Conservation (phyloP, 805 yeast genomes). For the Hanseniaspora nectarophila region DNA sequence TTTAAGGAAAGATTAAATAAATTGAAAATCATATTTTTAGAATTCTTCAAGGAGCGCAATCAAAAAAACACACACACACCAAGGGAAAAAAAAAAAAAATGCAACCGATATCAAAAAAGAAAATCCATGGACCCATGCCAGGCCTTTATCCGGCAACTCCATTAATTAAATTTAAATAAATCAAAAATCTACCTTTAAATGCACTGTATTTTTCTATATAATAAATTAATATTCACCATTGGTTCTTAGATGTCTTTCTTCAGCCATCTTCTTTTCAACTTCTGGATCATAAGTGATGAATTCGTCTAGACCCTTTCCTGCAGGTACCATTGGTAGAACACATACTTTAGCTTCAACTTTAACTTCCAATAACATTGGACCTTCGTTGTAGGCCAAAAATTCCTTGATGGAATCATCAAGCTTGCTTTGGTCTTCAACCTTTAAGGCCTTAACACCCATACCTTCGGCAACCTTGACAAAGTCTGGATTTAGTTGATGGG, state of each 20-base stretch:
- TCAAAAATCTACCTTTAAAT: not conserved
- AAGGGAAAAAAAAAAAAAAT: too few relatives aligned
- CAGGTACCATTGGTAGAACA: constrained; percentile 96
- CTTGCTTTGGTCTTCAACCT: constrained; percentile 58
- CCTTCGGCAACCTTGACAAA: constrained; percentile 87
- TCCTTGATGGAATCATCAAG: constrained; percentile 46
- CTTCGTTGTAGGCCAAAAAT: constrained; percentile 57
- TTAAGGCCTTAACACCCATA: constrained; percentile 80
- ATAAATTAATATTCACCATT: constrained; percentile 46
- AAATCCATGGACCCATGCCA: too few relatives aligned
- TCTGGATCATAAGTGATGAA: constrained; percentile 77
- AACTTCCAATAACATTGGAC: constrained; percentile 87
- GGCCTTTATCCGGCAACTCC: too few relatives aligned
- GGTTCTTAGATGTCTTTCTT: constrained; percentile 60
- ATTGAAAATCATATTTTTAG: too few relatives aligned
- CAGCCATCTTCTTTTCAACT: constrained; percentile 59
- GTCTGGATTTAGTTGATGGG: constrained; percentile 91
- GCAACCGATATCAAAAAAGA: too few relatives aligned
- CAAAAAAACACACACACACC: too few relatives aligned
- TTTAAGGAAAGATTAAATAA: too few relatives aligned
- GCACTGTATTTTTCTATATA: too few relatives aligned
- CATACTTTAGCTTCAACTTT: constrained; percentile 81
- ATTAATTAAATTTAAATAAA: too few relatives aligned
- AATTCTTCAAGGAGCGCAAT: too few relatives aligned
- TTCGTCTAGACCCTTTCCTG: constrained; percentile 87